Evolutionary conservation across 306 rosid genomes (phyloP), one percentile per base, ranked within the genome.

Genomic region (Oemleria cerasiformis): DNA sequence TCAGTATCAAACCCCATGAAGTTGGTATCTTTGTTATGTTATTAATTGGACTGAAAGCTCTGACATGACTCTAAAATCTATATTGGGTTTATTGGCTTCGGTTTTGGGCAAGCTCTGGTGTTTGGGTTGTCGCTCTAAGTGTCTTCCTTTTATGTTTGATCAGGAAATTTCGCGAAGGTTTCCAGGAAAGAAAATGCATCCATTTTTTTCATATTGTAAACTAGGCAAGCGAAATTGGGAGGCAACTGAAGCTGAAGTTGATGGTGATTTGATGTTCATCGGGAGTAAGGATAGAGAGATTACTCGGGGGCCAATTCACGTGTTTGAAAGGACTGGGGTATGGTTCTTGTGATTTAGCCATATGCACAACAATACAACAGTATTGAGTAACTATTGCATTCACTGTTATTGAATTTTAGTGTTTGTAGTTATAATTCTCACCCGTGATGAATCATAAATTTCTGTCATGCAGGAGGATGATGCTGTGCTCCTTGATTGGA

Each of bases 141-240:
- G 36, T n/a, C 40, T 19, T 68, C 30, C 38, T 23, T 66, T 51
- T 49, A 50, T 49, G 49, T 63, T 74, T 61, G 67, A 66, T 74
- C 86, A 94, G 97, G 97, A 89, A 83, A 86, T 55, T 78, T 88
- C 94, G 8, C 96, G 96, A 48, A 65, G 70, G 76, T 89, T 55
- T 78, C 87, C 94, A 6, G 97, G 97, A 48, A 65, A 74, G 76
- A 78, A 81, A 79, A 70, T 87, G 38, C 95, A 91, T 78, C 97
- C 98, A 3, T 91, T 85, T 80, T 94, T 94, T 76, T 74, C 88
- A 7, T 64, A 72, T 12, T 72, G 81, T 54, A 94, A 85, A 68
- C 77, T 11, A 8, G 84, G 66, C 63, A 91, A 75, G 84, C 81
- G 85, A 73, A 60, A 23, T 57, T 80, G 43, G 69, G 90, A 83